Conservation (phyloP, 2,329 filamentous ascomycete genomes). For the Xenoacremonium recifei region DNA sequence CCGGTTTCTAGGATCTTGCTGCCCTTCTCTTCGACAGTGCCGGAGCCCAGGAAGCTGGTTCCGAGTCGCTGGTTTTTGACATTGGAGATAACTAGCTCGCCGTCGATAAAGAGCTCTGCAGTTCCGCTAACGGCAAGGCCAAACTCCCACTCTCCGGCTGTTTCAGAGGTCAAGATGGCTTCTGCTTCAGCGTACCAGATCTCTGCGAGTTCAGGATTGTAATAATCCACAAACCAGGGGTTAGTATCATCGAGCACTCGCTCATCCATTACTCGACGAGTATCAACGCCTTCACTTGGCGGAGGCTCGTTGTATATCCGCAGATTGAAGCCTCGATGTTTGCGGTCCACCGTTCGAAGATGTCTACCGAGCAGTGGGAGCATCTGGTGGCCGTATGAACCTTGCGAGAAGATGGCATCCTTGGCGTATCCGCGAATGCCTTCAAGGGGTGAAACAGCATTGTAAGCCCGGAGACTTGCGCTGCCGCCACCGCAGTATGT, state of each 20-base stretch:
- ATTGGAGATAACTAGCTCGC: slow-evolving; percentile 28
- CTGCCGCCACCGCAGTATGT: slow-evolving; percentile 32
- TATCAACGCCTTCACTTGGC: background rate
- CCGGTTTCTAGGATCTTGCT: slow-evolving; percentile 10
- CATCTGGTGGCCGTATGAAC: slow-evolving; percentile 30
- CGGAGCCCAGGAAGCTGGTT: slow-evolving; percentile 34
- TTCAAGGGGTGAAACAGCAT: slow-evolving; percentile 29
- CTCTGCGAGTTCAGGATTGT: slow-evolving; percentile 17
- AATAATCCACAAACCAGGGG: slow-evolving; percentile 27
- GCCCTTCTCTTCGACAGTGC: slow-evolving; percentile 31
- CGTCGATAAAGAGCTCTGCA: slow-evolving; percentile 32
- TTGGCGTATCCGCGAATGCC: slow-evolving; percentile 22
- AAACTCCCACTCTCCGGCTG: slow-evolving; percentile 28
- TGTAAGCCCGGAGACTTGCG: slow-evolving; percentile 30
- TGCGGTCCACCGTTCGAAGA: slow-evolving; percentile 20
- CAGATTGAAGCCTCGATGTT: slow-evolving; percentile 22
- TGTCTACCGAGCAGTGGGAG: slow-evolving; percentile 29
- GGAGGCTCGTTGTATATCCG: slow-evolving; percentile 24
- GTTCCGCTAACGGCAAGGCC: slow-evolving; percentile 32
- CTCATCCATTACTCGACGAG: slow-evolving; percentile 19
- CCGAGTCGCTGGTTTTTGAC: slow-evolving; percentile 26
- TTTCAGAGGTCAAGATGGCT: slow-evolving; percentile 18
- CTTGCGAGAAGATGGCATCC: slow-evolving; percentile 22
- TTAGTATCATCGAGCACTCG: slow-evolving; percentile 20
- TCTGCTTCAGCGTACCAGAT: slow-evolving; percentile 24